Base-by-base conservation (phyloP, 2,329 filamentous ascomycete genomes). In the Diplodia mutila region DNA sequence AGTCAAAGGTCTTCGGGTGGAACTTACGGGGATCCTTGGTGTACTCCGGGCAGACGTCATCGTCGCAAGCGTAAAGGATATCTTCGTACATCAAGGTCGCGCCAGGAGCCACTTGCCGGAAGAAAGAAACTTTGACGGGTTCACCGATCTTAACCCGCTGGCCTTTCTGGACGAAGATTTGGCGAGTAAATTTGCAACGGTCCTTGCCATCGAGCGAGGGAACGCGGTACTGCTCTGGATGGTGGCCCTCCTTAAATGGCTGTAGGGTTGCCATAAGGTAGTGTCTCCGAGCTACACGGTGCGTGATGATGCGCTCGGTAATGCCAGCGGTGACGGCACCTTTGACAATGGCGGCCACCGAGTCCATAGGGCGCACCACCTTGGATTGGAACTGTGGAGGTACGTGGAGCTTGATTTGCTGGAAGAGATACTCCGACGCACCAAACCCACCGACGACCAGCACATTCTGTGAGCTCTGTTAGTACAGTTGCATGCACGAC, bases 61-160 rank as follows among this genome's bases (percentile, higher is more conserved):
- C 95, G 77, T 99, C 95, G 76, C 95, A 99, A 61, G 94, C 95
- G 79, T 97, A 98, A 68, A 98, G 81, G 65, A 98, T 94, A 82
- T 99, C 95, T 84, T 99, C 95, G 79, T 99, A 99, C 95, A 99
- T 98, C 73, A 99, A 88, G 1, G 94, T 98, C 39, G 95, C 95
- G 61, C 95, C 95, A 0, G 95, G 95, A 6, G 95, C 95, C 66
- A 99, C 95, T 80, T 98, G 95, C 80, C 95, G 87, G 89, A 99
- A 98, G 82, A 98, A 98, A 11, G 92, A 97, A 53, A 98, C 95
- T 85, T 98, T 98, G 82, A 98, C 94, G 1, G 95, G 94, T 82
- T 99, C 95, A 74, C 95, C 95, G 79, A 97, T 98, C 89, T 98
- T 98, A 81, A 99, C 94, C 80, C 96, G 91, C 80, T 99, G 95